Evolutionary conservation across 805 yeast genomes (phyloP).

Genomic region (Saccharomycopsis malanga): DNA sequence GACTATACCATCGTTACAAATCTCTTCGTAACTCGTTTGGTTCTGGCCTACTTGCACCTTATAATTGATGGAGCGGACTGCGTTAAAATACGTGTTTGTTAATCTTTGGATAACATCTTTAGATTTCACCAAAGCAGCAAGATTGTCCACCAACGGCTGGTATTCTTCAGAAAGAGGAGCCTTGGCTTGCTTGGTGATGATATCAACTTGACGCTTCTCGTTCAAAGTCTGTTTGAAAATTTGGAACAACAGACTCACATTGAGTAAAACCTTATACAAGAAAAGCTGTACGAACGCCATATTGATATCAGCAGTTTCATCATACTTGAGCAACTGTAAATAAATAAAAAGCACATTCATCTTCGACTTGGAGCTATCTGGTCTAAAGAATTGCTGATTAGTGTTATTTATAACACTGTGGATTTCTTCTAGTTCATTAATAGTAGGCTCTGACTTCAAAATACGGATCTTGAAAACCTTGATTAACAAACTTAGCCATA

Average conservation of each 20-base stretch:
- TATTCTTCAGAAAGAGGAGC: not conserved
- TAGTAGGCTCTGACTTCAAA: slow-evolving; percentile 3
- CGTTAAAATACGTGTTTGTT: slow-evolving; percentile 22
- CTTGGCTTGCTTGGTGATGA: not conserved
- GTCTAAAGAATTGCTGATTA: slow-evolving; percentile 6
- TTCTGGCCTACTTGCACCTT: slow-evolving; percentile 25
- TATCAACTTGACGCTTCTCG: not conserved
- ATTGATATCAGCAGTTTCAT: slow-evolving; percentile 2
- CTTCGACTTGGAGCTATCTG: not conserved
- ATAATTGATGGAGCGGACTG: slow-evolving; percentile 22
- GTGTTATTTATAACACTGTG: not conserved
- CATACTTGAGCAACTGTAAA: slow-evolving; percentile 10
- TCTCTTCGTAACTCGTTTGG: slow-evolving; percentile 25
- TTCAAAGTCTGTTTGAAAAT: not conserved
- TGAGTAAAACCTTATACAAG: not conserved
- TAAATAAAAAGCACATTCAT: slow-evolving; percentile 6
- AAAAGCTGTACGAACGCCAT: slow-evolving; percentile 1
- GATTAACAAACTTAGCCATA: not conserved
- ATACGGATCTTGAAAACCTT: not conserved
- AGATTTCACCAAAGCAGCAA: slow-evolving; percentile 1
- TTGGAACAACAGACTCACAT: not conserved
- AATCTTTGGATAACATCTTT: slow-evolving; percentile 24
- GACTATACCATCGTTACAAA: slow-evolving; percentile 25
- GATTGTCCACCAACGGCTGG: not conserved
- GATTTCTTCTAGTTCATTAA: slow-evolving; percentile 3